phyloP scores from a whole-genome alignment of 805 yeast species.

The Starmerella scarabaei region DNA sequence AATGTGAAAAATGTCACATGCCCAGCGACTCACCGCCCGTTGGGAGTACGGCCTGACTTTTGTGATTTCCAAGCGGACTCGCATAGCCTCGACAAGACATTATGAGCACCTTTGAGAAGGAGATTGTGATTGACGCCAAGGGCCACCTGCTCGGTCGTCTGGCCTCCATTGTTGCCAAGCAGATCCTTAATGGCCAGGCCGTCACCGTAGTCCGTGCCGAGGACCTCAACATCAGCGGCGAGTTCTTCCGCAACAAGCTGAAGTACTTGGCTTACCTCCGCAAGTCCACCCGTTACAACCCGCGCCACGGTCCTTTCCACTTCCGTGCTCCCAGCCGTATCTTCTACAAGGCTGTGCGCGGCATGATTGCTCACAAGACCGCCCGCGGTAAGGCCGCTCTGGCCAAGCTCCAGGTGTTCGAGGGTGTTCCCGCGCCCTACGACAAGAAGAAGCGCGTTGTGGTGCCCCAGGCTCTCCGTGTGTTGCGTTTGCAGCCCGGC shows the following conservation, averaged over 20 bases:
- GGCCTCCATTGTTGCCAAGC: conserved; percentile 97
- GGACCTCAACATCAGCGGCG: conserved; percentile 98
- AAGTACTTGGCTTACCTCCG: conserved; percentile 99
- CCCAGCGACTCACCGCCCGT: not conserved
- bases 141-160: conserved; percentile 99
- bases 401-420: conserved; percentile 98
- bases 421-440: conserved; percentile 99
- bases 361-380: conserved; percentile 99
- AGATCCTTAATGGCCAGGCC: conserved; percentile 95
- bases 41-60: not conserved
- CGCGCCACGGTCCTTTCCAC: conserved; percentile 99
- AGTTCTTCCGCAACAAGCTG: conserved; percentile 99
- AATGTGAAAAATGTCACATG: not conserved
- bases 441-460: conserved; percentile 99
- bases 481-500: conserved; percentile 97
- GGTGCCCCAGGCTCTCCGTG: conserved; percentile 99
- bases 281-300: conserved; percentile 98
- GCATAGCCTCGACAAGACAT: conserved; percentile 1
- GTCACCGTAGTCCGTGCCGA: conserved; percentile 94
- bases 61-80: not conserved
- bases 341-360: conserved; percentile 98
- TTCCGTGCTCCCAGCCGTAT: conserved; percentile 99
- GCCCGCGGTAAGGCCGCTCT: conserved; percentile 99
- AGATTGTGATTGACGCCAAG: conserved; percentile 85
- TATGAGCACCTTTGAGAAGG: conserved; percentile 75